These are phyloP conservation scores for Lonicera japonica DNA, from an alignment of 129 eudicot species.

Conservation along the genomic window DNA sequence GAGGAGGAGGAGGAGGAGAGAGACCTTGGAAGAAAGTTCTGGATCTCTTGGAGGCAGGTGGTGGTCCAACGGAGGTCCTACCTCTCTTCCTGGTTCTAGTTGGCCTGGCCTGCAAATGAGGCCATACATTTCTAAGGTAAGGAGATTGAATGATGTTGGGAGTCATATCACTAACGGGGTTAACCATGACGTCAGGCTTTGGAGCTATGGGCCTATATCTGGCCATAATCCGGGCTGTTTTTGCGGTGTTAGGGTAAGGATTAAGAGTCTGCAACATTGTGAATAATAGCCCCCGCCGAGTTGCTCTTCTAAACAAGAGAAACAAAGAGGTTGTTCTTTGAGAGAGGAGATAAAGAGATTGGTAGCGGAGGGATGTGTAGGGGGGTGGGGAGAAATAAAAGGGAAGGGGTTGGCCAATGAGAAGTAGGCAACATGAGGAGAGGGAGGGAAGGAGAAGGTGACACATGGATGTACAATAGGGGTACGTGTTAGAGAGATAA, in stretches of 20 bases:
- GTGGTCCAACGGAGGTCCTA: constrained; percentile 34
- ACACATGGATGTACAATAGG: constrained; percentile 71
- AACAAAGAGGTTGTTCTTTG: no score
- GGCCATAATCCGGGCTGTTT: constrained; percentile 81
- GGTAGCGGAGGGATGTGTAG: not conserved
- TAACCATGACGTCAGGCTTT: constrained; percentile 31
- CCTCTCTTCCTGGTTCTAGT: constrained; percentile 79
- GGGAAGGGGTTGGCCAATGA: constrained; percentile 39
- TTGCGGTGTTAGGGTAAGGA: constrained; percentile 44
- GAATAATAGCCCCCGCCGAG: not conserved
- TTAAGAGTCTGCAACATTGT: constrained; percentile 55
- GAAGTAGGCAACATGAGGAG: constrained; percentile 54
- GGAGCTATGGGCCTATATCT: constrained; percentile 86
- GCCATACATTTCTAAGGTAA: constrained; percentile 62
- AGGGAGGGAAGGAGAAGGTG: constrained; percentile 29
- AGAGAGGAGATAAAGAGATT: not conserved
- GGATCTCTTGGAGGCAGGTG: constrained; percentile 43
- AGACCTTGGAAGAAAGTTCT: constrained; percentile 40
- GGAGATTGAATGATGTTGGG: constrained; percentile 49
- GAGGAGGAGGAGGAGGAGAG: constrained; percentile 12
- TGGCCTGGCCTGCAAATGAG: constrained; percentile 73
- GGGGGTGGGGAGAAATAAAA: constrained; percentile 18
- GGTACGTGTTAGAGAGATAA: constrained; percentile 58
- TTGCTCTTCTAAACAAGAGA: not conserved
- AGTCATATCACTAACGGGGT: constrained; percentile 13